Evolutionary conservation across 2,329 filamentous ascomycete species (phyloP).

Genomic region (Ophiostoma sp.): DNA sequence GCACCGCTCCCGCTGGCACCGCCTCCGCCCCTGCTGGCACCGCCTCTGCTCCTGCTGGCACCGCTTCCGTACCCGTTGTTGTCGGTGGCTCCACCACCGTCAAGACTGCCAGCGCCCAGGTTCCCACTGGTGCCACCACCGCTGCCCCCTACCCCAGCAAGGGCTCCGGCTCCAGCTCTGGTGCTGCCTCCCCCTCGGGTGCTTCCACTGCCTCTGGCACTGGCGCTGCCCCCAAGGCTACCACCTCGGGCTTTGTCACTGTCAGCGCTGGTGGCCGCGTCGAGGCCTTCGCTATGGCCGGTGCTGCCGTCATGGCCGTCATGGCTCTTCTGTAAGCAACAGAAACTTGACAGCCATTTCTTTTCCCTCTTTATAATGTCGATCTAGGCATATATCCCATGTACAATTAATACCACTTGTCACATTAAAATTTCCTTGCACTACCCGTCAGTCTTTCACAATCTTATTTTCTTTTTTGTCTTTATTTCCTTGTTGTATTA

Average conservation of each 20-base stretch:
- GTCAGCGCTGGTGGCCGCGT: constrained; percentile 39
- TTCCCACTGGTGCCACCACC: constrained; percentile 4
- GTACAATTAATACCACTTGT: constrained; percentile 24
- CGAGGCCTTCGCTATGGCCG: constrained; percentile 39
- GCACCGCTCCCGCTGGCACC: constrained; percentile 25
- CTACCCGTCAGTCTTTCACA: background rate
- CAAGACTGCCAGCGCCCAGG: background rate
- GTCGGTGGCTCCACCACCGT: background rate
- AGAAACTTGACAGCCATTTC: background rate
- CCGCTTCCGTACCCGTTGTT: constrained; percentile 22
- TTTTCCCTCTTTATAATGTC: constrained; percentile 10
- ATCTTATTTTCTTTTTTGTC: background rate
- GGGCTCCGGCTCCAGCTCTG: constrained; percentile 1
- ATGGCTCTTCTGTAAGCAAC: constrained; percentile 44
- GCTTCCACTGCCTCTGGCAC: constrained; percentile 18
- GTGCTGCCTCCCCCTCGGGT: background rate
- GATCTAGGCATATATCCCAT: constrained; percentile 25
- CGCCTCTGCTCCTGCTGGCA: constrained; percentile 24
- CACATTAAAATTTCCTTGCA: constrained; percentile 5
- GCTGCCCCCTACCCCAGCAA: background rate
- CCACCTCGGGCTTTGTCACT: constrained; percentile 34
- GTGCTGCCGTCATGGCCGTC: constrained; percentile 42
- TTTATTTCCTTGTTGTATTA: constrained; percentile 13
- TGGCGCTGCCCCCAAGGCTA: constrained; percentile 33
- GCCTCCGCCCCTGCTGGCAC: constrained; percentile 16